phyloP scores from a whole-genome alignment of 192 early-diverging fungal genomes.

The Coemansia sp. region DNA sequence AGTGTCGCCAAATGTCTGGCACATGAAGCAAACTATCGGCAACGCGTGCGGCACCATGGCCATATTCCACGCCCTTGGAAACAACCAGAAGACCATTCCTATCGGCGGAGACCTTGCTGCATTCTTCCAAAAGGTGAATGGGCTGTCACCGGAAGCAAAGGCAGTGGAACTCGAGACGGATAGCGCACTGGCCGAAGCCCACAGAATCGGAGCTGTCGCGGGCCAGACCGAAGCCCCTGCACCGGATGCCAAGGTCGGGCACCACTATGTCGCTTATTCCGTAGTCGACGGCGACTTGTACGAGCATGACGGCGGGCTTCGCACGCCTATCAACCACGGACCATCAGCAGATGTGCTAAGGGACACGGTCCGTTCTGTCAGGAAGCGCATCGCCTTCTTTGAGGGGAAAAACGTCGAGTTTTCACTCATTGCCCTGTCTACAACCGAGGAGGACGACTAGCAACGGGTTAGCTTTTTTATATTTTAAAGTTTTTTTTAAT shows the following conservation, averaged over 20 bases:
- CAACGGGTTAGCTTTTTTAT: neutral
- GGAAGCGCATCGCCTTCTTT: constrained; percentile 24
- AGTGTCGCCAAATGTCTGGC: constrained; percentile 60
- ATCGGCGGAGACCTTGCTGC: constrained; percentile 57
- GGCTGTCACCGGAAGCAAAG: constrained; percentile 69
- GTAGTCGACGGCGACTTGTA: constrained; percentile 73
- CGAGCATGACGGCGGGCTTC: constrained; percentile 85
- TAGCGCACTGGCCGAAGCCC: constrained; percentile 57
- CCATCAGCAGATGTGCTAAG: constrained; percentile 58
- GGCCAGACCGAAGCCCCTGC: constrained; percentile 72
- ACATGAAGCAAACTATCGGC: constrained; percentile 81
- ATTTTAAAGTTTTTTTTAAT: too few relatives aligned
- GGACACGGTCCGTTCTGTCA: constrained; percentile 27
- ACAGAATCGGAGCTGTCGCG: constrained; percentile 53
- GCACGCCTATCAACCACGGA: constrained; percentile 84
- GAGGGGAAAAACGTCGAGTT: constrained; percentile 14
- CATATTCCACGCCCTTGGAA: constrained; percentile 83
- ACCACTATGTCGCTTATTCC: constrained; percentile 90
- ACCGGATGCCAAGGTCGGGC: constrained; percentile 73
- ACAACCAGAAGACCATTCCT: constrained; percentile 59
- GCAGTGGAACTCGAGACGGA: constrained; percentile 69
- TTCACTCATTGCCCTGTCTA: constrained; percentile 29
- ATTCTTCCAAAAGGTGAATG: constrained; percentile 64
- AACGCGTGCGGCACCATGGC: constrained; percentile 97
- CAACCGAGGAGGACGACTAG: neutral